Base-by-base conservation (phyloP, 768 basidiomycete genomes). In the Pilatotrama ljubarskyi region DNA sequence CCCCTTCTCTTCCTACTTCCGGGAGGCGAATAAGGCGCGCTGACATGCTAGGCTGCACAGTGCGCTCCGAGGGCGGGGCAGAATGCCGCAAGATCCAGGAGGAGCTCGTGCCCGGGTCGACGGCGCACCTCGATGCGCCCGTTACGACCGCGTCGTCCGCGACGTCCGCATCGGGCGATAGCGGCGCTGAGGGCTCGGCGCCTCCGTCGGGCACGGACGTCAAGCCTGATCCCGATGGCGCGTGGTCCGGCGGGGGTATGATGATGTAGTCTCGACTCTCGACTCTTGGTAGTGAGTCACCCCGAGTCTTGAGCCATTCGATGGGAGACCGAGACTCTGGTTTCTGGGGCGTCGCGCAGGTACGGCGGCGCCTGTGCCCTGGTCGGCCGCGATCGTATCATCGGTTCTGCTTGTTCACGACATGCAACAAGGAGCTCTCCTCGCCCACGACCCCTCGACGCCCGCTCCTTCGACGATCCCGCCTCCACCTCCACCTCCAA, bases 21-120 rank as follows among this genome's bases (percentile, higher is more conserved):
- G 41, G 15, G 41, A 20, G 20, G 8, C 44, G 41, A 24, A 57
- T 24, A 42, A 7, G 54, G 25, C 38, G 41, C 48, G 38, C 20
- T 53, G 26, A 55, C 54, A 11, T 38, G 17, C 51, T n/a, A 46
- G 50, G 40, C 24, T 36, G 43, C 37, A 25, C 66, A 91, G 87
- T 91, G 66, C 83, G 87, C 51, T 92, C 91, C 10, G 91, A 93
- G 66, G 90, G 90, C 58, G 91, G 91, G 24, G 82, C 86, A 6
- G 91, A 93, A 50, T 93, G 91, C 70, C 77, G 80, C 62, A 75
- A 78, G 64, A 66, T 70, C n/a, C 77, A 78, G 64, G 71, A 75
- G 7, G 69, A 71, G 56, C 42, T 62, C 61, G 54, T 61, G 40
- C 57, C 55, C 7, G 53, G 58, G 22, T 60, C 46, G 56, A 61